Conservation (phyloP, 495 filamentous ascomycete species). For the Penicillium manginii region DNA sequence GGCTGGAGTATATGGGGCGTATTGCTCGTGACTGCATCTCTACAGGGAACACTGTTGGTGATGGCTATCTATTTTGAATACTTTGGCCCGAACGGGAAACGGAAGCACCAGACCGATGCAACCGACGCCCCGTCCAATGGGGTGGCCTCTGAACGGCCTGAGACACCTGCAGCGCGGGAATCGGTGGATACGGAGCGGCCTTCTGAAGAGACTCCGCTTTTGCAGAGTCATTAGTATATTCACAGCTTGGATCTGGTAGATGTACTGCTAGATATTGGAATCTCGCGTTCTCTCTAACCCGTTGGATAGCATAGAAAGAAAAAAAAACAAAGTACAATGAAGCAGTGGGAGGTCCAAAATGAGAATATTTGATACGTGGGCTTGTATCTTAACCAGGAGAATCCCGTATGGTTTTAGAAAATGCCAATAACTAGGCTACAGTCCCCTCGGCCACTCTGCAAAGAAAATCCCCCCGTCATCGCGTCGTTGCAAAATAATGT, state of each 20-base stretch:
- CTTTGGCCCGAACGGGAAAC: slow-evolving; percentile 38
- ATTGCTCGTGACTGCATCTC: slow-evolving; percentile 77
- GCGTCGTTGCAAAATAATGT: slow-evolving; percentile 23
- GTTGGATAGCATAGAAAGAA: not conserved
- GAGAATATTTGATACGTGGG: slow-evolving; percentile 2
- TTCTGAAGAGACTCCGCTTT: slow-evolving; percentile 52
- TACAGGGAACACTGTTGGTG: slow-evolving; percentile 81
- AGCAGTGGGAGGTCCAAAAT: slow-evolving; percentile 10
- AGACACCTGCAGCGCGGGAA: slow-evolving; percentile 17
- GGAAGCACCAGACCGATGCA: slow-evolving; percentile 39
- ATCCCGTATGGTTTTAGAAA: not conserved
- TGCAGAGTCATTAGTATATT: slow-evolving; percentile 36
- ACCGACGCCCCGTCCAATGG: slow-evolving; percentile 39
- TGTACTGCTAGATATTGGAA: not conserved
- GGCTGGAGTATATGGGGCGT: slow-evolving; percentile 97
- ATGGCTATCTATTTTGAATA: slow-evolving; percentile 83
- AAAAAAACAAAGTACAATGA: slow-evolving; percentile 4
- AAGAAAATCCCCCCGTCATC: slow-evolving; percentile 22
- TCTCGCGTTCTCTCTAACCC: too few species aligned
- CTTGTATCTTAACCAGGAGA: not conserved
- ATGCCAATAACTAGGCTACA: not conserved
- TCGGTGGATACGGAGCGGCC: slow-evolving; percentile 39
- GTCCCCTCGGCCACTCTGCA: slow-evolving; percentile 3
- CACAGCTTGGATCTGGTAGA: not conserved
- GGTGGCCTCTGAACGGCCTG: slow-evolving; percentile 18